phyloP scores from a whole-genome alignment of 2,329 filamentous ascomycete species.

The Trichocomaceae sp. region DNA sequence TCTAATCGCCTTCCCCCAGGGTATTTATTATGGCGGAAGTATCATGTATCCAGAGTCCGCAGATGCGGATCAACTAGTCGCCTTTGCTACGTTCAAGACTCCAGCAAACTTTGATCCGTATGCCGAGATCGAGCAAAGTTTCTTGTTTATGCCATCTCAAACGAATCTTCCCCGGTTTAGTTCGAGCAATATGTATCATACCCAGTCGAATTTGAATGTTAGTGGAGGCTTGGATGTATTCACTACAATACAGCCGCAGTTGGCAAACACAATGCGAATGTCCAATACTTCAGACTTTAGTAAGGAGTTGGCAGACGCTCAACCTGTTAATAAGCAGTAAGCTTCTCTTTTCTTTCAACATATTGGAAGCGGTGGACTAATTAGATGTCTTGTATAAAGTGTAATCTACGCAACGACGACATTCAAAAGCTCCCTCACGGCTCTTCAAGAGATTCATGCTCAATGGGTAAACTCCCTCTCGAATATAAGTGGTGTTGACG shows the following conservation, averaged over 20 bases:
- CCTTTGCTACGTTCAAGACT: not conserved
- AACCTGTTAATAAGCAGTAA: not conserved
- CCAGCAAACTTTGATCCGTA: not conserved
- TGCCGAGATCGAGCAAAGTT: not conserved
- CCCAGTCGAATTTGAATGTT: not conserved
- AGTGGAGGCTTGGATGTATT: not conserved
- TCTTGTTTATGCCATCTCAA: not conserved
- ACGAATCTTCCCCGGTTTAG: not conserved
- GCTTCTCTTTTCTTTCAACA: not conserved
- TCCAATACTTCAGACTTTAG: not conserved
- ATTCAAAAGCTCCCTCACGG: not conserved
- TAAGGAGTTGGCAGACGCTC: not conserved
- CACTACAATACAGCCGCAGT: not conserved
- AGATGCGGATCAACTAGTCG: not conserved
- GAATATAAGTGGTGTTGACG: not conserved
- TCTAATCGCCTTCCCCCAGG: not conserved
- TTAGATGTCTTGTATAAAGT: not conserved
- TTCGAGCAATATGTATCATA: not conserved
- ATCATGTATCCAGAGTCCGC: not conserved
- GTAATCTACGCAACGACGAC: not conserved
- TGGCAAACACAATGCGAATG: not conserved
- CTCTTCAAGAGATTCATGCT: not conserved
- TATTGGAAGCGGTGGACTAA: too few species aligned
- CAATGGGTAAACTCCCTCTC: not conserved
- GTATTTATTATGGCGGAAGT: not conserved